Conservation (phyloP, 768 basidiomycete genomes). For the Candolleomyces eurysporus region DNA sequence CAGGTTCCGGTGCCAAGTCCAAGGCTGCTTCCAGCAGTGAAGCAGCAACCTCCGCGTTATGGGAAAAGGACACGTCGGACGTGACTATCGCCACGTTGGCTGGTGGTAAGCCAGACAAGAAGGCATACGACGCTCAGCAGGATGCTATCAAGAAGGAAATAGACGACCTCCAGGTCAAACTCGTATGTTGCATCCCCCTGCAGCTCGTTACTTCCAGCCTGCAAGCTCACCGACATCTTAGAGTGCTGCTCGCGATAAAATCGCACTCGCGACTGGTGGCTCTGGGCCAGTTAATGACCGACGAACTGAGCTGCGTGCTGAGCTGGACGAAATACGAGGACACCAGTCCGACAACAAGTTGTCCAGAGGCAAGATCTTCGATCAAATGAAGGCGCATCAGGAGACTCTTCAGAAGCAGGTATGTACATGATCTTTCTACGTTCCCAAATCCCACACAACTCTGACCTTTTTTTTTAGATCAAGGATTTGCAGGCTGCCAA, state of each 20-base stretch:
- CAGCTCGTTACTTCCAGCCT: not conserved
- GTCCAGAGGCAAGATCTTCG: conserved; percentile 65
- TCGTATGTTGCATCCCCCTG: conserved; percentile 51
- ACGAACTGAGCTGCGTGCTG: conserved; percentile 67
- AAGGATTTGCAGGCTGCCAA: conserved; percentile 85
- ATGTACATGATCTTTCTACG: conserved; percentile 2
- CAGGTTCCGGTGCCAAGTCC: conserved; percentile 39
- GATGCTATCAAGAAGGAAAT: conserved; percentile 80
- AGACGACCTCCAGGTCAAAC: conserved; percentile 72
- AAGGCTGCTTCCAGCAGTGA: conserved; percentile 47
- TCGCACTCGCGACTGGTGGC: conserved; percentile 54
- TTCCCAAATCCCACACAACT: conserved; percentile 1
- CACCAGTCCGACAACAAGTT: conserved; percentile 78
- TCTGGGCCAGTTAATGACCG: conserved; percentile 67
- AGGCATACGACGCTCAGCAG: conserved; percentile 81
- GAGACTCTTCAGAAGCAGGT: conserved; percentile 85
- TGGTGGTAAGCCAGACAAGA: conserved; percentile 80
- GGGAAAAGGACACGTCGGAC: conserved; percentile 46
- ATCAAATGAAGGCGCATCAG: conserved; percentile 77
- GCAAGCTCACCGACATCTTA: conserved; percentile 27
- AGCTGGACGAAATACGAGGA: conserved; percentile 76
- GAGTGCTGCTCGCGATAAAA: conserved; percentile 75
- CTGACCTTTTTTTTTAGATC: conserved; percentile 42
- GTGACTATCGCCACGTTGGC: conserved; percentile 24
- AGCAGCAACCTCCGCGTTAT: conserved; percentile 45